A percentile compares a stretch with the other conserved stretches of the same genome.
phyloP scores from a whole-genome alignment of 202 grass and related monocot species.

The Hordeum pubiflorum region DNA sequence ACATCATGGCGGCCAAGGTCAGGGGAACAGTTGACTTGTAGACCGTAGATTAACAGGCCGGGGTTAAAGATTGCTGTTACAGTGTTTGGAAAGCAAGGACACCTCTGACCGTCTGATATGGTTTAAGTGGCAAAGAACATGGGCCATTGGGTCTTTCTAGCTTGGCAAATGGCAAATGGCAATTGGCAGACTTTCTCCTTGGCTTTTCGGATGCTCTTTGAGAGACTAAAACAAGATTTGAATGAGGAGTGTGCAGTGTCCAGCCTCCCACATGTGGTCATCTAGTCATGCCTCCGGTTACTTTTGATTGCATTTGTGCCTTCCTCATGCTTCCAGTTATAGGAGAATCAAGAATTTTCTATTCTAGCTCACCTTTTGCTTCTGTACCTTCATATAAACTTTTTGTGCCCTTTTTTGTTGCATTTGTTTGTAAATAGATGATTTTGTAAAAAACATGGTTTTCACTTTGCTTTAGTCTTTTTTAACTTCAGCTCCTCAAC shows the following conservation, averaged over 20 bases:
- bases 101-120: slow-evolving; percentile 38
- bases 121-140: slow-evolving; percentile 20
- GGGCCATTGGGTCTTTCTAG: slow-evolving; percentile 31
- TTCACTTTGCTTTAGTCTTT: no score
- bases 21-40: slow-evolving; percentile 40
- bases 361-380: not conserved
- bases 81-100: slow-evolving; percentile 44
- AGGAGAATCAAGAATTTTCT: not conserved
- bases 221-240: slow-evolving; percentile 29
- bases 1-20: slow-evolving; percentile 38
- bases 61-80: slow-evolving; percentile 16
- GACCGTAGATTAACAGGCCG: slow-evolving; percentile 6
- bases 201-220: slow-evolving; percentile 49
- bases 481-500: no score
- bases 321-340: slow-evolving; percentile 4
- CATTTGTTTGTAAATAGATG: no score
- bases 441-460: no score
- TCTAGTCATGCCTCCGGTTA: slow-evolving; percentile 12
- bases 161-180: slow-evolving; percentile 11
- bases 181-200: slow-evolving; percentile 7
- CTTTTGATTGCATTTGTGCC: not conserved
- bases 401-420: not conserved
- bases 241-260: slow-evolving; percentile 4
- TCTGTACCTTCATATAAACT: not conserved
- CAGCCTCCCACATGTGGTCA: not conserved